Evolutionary conservation across 140 eudicot genomes (phyloP), one percentile per base, ranked within the genome.

Genomic region (Ambrosia hybrid): DNA sequence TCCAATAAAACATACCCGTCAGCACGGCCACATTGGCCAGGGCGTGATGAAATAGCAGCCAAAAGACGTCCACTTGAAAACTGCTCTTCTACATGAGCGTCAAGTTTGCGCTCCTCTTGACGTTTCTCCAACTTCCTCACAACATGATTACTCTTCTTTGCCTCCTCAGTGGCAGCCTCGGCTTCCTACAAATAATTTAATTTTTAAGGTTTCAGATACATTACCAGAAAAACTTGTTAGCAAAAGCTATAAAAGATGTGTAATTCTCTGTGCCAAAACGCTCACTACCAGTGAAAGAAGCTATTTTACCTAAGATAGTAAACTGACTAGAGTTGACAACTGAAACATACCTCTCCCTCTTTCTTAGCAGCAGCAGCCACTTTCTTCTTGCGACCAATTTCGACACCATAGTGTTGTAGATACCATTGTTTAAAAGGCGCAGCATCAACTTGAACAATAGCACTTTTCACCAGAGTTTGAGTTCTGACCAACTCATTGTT

Each of bases 401-500:
- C 69, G 1, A 64, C 69, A 64, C 69, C 69, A 39, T 64, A 64
- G 34, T 64, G 69, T 64, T 64, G 69, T 38, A 64, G 7, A 15
- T 64, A 64, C 69, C 69, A 64, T 36, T 64, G 69, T 39, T 64
- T 64, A 9, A 64, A 64, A 7, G 69, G 69, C 8, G 69, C 69
- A 39, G 69, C 69, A 64, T 64, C 69, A 64, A 64, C 69, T 39
- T 64, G 69, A 64, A 64, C 69, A 64, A 64, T 64, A 7, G 69
- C 69, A 8, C 69, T 64, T 15, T 64, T 64, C 52, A 64, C 69
- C 3, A 64, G 36, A 14, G 69, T 64, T 64, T 64, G 69, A 39
- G 69, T 64, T 26, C 69, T 39, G 52, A 64, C 69, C 49, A 64
- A 39, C 69, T 64, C 69, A 39, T 64, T 64, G 69, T 64, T 64